Evolutionary conservation across 768 basidiomycete species (phyloP).

Genomic region (Pholiota conissans): DNA sequence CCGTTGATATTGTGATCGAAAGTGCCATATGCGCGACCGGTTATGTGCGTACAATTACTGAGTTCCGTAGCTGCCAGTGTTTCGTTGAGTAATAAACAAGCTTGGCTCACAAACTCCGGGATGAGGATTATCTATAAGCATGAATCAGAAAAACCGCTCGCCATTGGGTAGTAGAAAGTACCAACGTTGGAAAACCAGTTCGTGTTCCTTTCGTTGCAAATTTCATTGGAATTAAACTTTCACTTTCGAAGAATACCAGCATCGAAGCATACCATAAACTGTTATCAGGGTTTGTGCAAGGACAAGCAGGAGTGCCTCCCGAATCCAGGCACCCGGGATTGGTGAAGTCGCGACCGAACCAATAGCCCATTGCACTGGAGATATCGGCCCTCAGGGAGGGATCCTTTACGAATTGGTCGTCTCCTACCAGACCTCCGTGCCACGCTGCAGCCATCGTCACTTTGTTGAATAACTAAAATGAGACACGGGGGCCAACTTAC

Average conservation of each 20-base stretch:
- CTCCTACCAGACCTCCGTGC: conserved; percentile 49
- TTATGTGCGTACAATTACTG: conserved; percentile 49
- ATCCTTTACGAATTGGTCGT: conserved; percentile 42
- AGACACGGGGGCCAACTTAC: not conserved
- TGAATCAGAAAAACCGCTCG: not conserved
- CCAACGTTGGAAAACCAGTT: conserved; percentile 66
- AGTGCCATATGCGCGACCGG: conserved; percentile 47
- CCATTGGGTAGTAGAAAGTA: too few relatives aligned
- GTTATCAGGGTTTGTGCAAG: conserved; percentile 51
- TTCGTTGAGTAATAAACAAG: conserved; percentile 54
- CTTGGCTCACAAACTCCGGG: conserved; percentile 55
- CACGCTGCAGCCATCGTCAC: conserved; percentile 57
- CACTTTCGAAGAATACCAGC: not conserved
- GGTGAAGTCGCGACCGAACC: conserved; percentile 63
- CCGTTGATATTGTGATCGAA: conserved; percentile 44
- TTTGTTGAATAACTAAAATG: not conserved
- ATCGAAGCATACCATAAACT: conserved; percentile 34
- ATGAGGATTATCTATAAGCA: conserved; percentile 54
- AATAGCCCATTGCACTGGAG: conserved; percentile 55
- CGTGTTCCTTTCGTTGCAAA: conserved; percentile 46
- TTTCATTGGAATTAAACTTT: conserved; percentile 2
- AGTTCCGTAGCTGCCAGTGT: conserved; percentile 42
- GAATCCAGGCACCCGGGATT: conserved; percentile 51
- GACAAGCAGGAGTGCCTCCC: conserved; percentile 53
- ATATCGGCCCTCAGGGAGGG: conserved; percentile 39